These are phyloP conservation scores for Nitzschia putrida DNA, from an alignment of 108 stramenopile genomes.

Conservation along the genomic window DNA sequence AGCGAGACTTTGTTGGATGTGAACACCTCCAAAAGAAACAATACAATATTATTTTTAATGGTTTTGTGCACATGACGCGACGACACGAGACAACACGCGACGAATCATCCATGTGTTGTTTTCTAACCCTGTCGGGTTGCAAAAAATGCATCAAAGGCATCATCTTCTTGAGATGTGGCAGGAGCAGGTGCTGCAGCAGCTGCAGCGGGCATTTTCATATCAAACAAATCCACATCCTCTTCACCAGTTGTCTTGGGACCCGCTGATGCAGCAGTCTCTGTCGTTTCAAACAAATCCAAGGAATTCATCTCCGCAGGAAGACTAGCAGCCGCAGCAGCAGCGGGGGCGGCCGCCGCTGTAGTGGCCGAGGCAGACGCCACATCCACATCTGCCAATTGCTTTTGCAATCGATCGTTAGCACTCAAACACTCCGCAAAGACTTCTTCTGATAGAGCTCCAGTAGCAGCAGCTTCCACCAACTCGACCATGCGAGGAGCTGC, in stretches of 20 bases:
- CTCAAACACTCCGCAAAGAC: constrained; percentile 72
- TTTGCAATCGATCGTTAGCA: constrained; percentile 73
- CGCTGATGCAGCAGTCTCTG: not conserved
- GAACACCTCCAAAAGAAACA: too few relatives aligned
- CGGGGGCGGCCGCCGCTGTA: constrained; percentile 42
- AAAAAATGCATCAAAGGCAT: constrained; percentile 57
- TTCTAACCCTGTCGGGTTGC: constrained; percentile 32
- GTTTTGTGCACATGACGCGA: too few relatives aligned
- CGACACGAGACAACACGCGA: too few relatives aligned
- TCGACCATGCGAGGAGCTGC: constrained; percentile 85
- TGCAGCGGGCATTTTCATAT: constrained; percentile 9
- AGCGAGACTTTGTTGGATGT: too few relatives aligned
- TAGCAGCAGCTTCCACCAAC: constrained; percentile 64
- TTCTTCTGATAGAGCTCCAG: constrained; percentile 59
- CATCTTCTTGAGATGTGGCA: constrained; percentile 4
- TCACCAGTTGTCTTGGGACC: constrained; percentile 25
- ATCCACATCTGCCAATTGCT: constrained; percentile 54
- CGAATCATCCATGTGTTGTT: not conserved
- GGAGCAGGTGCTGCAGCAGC: not conserved
- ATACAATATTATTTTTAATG: too few relatives aligned
- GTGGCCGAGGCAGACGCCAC: constrained; percentile 43
- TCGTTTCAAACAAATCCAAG: constrained; percentile 22
- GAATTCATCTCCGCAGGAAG: constrained; percentile 27
- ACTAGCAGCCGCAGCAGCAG: constrained; percentile 8
- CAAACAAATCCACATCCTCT: constrained; percentile 18